phyloP scores from a whole-genome alignment of 257 asterid genomes.

The Fraxinus anomala region DNA sequence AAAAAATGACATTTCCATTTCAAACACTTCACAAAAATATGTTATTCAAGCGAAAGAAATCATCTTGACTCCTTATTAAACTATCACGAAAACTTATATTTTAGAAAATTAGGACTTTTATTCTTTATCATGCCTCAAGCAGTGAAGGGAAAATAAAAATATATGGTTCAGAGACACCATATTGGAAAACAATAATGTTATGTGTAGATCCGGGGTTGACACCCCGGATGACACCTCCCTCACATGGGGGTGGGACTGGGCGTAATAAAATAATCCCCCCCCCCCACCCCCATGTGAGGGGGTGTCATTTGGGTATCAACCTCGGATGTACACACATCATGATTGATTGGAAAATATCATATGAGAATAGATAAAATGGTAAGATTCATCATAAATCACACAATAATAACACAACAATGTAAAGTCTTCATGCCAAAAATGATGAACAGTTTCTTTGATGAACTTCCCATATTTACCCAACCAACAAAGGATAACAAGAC shows the following conservation, averaged over 20 bases:
- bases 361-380: neutral
- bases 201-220: no score
- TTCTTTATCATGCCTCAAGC: neutral
- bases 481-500: slow-evolving; percentile 7
- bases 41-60: neutral
- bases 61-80: neutral
- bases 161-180: no score
- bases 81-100: neutral
- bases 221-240: no score
- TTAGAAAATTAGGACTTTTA: neutral
- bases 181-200: no score
- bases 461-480: slow-evolving; percentile 2
- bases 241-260: no score
- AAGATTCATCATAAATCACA: neutral
- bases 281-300: no score
- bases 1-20: neutral
- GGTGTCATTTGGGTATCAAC: no score
- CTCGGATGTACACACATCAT: no score
- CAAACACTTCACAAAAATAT: neutral
- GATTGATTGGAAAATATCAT: neutral
- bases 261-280: no score
- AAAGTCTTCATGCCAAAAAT: neutral
- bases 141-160: no score
- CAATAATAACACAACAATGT: neutral
- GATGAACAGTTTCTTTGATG: neutral